phyloP scores from a whole-genome alignment of 225 moss, liverwort and hornwort genomes.

The Sphagnum contortum region DNA sequence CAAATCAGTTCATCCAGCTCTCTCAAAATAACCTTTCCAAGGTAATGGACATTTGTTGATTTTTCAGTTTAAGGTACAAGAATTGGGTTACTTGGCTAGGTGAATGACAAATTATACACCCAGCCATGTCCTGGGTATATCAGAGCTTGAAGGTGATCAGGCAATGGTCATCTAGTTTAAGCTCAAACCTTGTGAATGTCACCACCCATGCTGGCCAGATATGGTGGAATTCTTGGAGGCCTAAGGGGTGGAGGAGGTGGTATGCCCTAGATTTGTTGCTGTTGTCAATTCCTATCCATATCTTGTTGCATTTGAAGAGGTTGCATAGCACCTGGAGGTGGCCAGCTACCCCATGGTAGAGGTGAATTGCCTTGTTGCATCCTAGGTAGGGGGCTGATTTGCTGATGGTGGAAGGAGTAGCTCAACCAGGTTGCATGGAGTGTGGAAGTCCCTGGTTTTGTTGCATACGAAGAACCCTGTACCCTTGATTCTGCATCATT shows the following conservation, averaged over 20 bases:
- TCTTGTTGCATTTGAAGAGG: constrained; percentile 41
- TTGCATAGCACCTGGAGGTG: constrained; percentile 72
- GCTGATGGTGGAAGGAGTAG: constrained; percentile 25
- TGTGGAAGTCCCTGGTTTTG: constrained; percentile 23
- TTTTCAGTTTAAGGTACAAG: constrained; percentile 26
- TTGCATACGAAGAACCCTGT: constrained; percentile 31
- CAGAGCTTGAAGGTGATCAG: too few relatives aligned
- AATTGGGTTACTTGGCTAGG: constrained; percentile 14
- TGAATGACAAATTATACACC: too few relatives aligned
- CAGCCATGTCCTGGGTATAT: too few relatives aligned
- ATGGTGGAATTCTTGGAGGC: constrained; percentile 60
- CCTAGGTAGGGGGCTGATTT: constrained; percentile 29
- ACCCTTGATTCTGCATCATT: constrained; percentile 47
- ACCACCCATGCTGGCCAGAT: constrained; percentile 22
- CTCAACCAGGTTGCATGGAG: constrained; percentile 28
- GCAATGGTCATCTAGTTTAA: too few relatives aligned
- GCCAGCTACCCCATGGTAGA: constrained; percentile 63
- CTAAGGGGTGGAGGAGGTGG: constrained; percentile 40
- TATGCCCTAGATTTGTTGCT: constrained; percentile 28
- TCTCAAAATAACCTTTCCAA: too few relatives aligned
- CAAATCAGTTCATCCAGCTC: too few relatives aligned
- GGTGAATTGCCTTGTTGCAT: constrained; percentile 43
- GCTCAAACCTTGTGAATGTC: too few relatives aligned
- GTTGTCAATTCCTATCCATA: constrained; percentile 18
- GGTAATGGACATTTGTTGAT: too few relatives aligned